Percentiles rank a stretch among this genome's conserved stretches.
Evolutionary conservation across 805 yeast genomes (phyloP).

Genomic region (Cyberlindnera maclurae): DNA sequence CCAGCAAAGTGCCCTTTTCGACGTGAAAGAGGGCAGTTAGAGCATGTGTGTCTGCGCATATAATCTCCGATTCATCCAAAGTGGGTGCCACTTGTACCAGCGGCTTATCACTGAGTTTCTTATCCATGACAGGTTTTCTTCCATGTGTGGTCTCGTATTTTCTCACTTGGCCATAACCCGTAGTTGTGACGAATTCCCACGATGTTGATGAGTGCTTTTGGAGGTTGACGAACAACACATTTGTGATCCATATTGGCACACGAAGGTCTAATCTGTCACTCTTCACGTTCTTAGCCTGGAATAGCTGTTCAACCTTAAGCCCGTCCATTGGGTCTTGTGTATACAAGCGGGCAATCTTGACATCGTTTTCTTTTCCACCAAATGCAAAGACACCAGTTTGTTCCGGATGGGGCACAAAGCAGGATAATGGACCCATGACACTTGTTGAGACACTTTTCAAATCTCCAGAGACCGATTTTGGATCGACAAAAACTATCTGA

Average conservation of each 20-base stretch:
- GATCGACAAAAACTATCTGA: slow-evolving; percentile 24
- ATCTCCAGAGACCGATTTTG: slow-evolving; percentile 9
- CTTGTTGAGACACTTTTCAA: slow-evolving; percentile 16
- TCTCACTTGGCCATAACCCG: slow-evolving; percentile 71
- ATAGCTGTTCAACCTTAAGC: slow-evolving; percentile 31
- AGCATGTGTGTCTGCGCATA: slow-evolving; percentile 68
- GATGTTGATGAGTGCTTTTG: slow-evolving; percentile 28
- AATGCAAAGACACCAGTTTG: slow-evolving; percentile 53
- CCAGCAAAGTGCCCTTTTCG: slow-evolving; percentile 46
- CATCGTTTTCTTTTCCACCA: slow-evolving; percentile 83
- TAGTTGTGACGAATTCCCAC: slow-evolving; percentile 55
- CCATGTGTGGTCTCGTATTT: slow-evolving; percentile 64
- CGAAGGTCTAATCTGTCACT: slow-evolving; percentile 71
- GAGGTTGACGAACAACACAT: slow-evolving; percentile 40
- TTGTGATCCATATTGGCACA: slow-evolving; percentile 75
- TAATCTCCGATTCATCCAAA: slow-evolving; percentile 33
- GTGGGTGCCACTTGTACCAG: slow-evolving; percentile 31
- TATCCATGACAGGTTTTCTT: slow-evolving; percentile 56
- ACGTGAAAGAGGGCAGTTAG: slow-evolving; percentile 52
- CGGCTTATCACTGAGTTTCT: slow-evolving; percentile 49
- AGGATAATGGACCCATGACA: slow-evolving; percentile 41
- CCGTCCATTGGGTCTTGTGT: slow-evolving; percentile 8
- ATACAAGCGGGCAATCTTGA: slow-evolving; percentile 35
- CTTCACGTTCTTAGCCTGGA: slow-evolving; percentile 77
- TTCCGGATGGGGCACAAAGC: slow-evolving; percentile 42